Base-by-base conservation (phyloP, 768 basidiomycete genomes). In the Macrolepiota fuliginosa region DNA sequence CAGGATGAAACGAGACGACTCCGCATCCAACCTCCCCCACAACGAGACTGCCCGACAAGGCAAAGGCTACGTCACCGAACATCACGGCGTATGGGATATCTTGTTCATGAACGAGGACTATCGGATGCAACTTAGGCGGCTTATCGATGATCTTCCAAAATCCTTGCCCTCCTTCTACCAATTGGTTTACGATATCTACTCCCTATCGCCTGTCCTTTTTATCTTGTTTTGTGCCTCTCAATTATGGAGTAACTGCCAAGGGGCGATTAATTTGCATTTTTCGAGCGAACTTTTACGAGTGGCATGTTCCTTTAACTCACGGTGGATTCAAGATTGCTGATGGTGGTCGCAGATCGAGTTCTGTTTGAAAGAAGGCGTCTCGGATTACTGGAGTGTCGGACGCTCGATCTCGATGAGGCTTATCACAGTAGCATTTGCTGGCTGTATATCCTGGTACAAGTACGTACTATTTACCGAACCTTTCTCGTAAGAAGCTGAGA, bases 401-500 rank as follows among this genome's bases (percentile, higher is more conserved):
- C n/a, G 45, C 24, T 24, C 29, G 9, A 4, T 56, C 1, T 42
- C 24, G 17, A n/a, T 45, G 27, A 36, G 42, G 24, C 10, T 56
- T 4, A 13, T 22, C 1, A 22, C 24, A 10, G 39, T 25, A 4
- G 55, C 39, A 3, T 3, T 46, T 6, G 13, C 22, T 7, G 19
- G 3, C 10, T 13, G 42, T 17, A 11, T 56, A 3, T 45, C 40
- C 4, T 56, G 55, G 55, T 27, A 56, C 25, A 56, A 15, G 55
- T 49, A 12, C 35, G 46, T 58, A 32, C 7, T 3, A 32, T 7
- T 24, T 4, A 32, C 11, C 2, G n/a, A n/a, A 42, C n/a, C n/a
- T 32, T 32, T 32, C 29, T 32, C n/a, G n/a, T 32, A 72, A 22
- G 70, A 79, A 9, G 81, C 79, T 0, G 65, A 73, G 35, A 67